Percentiles rank a stretch among this genome's conserved stretches.
phyloP scores from a whole-genome alignment of 805 yeast species.

The Lipomyces anomalus region DNA sequence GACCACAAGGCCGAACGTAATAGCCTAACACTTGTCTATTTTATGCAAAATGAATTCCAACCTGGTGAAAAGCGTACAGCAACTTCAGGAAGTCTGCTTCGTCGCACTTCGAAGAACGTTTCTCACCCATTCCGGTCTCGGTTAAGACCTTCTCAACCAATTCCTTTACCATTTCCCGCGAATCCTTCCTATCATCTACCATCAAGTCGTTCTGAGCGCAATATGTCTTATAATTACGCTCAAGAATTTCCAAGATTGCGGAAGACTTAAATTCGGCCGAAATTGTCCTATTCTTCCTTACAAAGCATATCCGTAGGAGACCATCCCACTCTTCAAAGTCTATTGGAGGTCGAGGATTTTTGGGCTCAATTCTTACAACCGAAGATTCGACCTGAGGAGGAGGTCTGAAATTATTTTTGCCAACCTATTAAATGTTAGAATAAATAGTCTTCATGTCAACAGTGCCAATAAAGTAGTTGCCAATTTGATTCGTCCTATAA shows the following conservation, averaged over 20 bases:
- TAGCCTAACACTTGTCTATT: not conserved
- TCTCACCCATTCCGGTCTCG: conserved; percentile 75
- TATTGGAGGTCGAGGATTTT: conserved; percentile 86
- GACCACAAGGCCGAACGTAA: not conserved
- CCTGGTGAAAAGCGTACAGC: conserved; percentile 90
- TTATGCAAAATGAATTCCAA: conserved; percentile 91
- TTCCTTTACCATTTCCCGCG: conserved; percentile 51
- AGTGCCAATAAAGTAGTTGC: not conserved
- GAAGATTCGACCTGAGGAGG: conserved; percentile 98
- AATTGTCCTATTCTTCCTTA: conserved; percentile 82
- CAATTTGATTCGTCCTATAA: not conserved
- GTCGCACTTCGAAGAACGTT: conserved; percentile 90
- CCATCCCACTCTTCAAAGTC: conserved; percentile 98
- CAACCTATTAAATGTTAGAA: conserved; percentile 58
- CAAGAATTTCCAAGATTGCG: conserved; percentile 74
- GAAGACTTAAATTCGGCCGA: conserved; percentile 86
- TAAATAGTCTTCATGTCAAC: not conserved
- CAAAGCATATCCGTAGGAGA: conserved; percentile 80
- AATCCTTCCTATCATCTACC: conserved; percentile 33
- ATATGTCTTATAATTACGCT: conserved; percentile 78
- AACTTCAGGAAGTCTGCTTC: conserved; percentile 83
- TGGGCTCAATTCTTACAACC: conserved; percentile 89
- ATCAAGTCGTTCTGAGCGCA: conserved; percentile 48
- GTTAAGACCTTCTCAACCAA: conserved; percentile 68
- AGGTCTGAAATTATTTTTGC: conserved; percentile 92